phyloP scores from a whole-genome alignment of 257 asterid genomes.

The Gardenia jasminoides region DNA sequence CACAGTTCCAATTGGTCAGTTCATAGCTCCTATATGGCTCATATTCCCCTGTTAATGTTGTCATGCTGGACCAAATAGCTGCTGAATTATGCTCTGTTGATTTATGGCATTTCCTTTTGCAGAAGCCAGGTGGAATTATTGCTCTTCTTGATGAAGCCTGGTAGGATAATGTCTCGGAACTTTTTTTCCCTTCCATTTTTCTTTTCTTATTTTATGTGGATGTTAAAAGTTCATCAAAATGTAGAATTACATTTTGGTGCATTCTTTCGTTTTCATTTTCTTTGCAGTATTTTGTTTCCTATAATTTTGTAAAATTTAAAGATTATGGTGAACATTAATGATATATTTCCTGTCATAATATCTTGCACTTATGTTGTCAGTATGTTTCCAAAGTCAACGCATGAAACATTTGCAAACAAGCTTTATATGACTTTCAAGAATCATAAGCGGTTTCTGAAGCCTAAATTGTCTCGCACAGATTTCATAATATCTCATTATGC shows the following conservation, averaged over 20 bases:
- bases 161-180: slow-evolving; percentile 35
- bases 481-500: slow-evolving; percentile 89
- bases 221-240: slow-evolving; percentile 14
- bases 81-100: slow-evolving; percentile 2
- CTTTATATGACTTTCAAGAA: slow-evolving; percentile 90
- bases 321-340: slow-evolving; percentile 13
- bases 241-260: not conserved
- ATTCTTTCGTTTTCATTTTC: not conserved
- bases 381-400: slow-evolving; percentile 98
- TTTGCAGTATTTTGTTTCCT: not conserved
- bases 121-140: slow-evolving; percentile 97
- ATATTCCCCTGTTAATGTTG: not conserved
- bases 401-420: slow-evolving; percentile 92
- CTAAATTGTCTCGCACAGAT: slow-evolving; percentile 94
- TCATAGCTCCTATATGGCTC: not conserved
- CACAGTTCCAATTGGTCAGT: no score
- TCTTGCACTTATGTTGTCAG: slow-evolving; percentile 47
- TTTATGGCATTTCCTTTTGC: slow-evolving; percentile 42
- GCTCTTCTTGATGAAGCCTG: slow-evolving; percentile 99
- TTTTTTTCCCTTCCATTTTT: slow-evolving; percentile 12
- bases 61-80: not conserved
- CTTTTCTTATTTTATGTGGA: slow-evolving; percentile 12
- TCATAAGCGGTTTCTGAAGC: slow-evolving; percentile 91
- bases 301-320: not conserved
- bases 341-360: slow-evolving; percentile 23